Conservation (phyloP, 176 grass and related monocot genomes). For the Luzula sylvatica region DNA sequence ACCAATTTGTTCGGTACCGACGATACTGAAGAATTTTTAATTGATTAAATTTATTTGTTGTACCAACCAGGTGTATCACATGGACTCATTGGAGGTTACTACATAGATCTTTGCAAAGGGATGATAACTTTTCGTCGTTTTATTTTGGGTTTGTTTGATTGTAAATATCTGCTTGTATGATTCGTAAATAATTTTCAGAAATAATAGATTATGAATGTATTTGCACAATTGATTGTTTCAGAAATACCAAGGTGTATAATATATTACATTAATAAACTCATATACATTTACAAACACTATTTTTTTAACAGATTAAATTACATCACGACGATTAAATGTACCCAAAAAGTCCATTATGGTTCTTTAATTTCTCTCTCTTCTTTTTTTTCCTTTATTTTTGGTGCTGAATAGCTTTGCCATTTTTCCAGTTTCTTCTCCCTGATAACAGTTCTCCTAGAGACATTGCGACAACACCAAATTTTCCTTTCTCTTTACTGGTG, state of each 20-base stretch:
- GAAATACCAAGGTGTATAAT: not conserved
- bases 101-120: not conserved
- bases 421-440: too few relatives aligned
- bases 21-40: too few relatives aligned
- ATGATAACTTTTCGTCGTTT: not conserved
- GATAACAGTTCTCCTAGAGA: too few relatives aligned
- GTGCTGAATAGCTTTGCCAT: too few relatives aligned
- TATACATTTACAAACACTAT: not conserved
- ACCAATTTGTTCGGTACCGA: too few relatives aligned
- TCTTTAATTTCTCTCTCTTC: too few relatives aligned
- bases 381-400: too few relatives aligned
- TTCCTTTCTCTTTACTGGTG: too few relatives aligned
- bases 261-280: not conserved
- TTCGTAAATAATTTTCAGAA: not conserved
- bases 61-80: slow-evolving; percentile 10
- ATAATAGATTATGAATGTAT: not conserved
- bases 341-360: too few relatives aligned
- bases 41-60: too few relatives aligned
- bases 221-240: not conserved
- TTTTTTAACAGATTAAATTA: not conserved
- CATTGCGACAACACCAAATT: too few relatives aligned
- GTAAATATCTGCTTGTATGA: not conserved
- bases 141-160: not conserved
- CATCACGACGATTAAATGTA: too few relatives aligned
- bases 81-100: not conserved